Conservation (phyloP, 139 green algal genomes). For the Edaphochlamys debaryana region DNA sequence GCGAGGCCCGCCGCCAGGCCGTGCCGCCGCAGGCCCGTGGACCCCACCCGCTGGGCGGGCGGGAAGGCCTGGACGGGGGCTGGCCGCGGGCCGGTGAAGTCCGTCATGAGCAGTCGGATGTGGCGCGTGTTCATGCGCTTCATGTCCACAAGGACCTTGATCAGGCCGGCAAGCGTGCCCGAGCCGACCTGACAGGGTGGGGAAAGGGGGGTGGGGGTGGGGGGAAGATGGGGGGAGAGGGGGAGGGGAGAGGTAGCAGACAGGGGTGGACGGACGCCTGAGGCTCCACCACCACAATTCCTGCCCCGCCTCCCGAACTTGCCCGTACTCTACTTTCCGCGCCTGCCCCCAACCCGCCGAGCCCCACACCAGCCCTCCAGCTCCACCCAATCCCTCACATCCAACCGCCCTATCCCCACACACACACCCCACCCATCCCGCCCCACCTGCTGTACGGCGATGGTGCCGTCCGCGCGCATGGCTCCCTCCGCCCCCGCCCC, state of each 20-base stretch:
- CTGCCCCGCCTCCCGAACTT: too few relatives aligned
- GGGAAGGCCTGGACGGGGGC: too few relatives aligned
- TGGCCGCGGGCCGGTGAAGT: not conserved
- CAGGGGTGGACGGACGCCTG: too few relatives aligned
- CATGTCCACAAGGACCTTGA: conserved; percentile 1
- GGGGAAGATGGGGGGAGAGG: too few relatives aligned
- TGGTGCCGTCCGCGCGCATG: conserved; percentile 3
- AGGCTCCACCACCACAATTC: too few relatives aligned
- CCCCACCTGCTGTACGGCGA: conserved; percentile 11
- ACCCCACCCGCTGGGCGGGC: too few relatives aligned
- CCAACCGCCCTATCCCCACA: not conserved
- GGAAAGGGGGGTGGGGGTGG: too few relatives aligned
- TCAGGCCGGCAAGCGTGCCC: conserved; percentile 1
- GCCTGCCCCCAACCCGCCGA: not conserved
- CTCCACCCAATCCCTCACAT: not conserved
- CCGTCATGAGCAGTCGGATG: not conserved
- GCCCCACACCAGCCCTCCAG: not conserved
- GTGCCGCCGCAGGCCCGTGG: too few relatives aligned
- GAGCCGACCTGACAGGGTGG: conserved; percentile 7
- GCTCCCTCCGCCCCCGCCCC: not conserved
- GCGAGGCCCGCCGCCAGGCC: too few relatives aligned
- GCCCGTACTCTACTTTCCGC: too few relatives aligned
- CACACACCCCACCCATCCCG: too few relatives aligned
- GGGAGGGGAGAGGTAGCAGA: too few relatives aligned
- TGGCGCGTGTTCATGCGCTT: conserved; percentile 29